A percentile compares a stretch with the other conserved stretches of the same genome.
phyloP scores from a whole-genome alignment of 805 yeast genomes.

The Yamadazyma philogaea region DNA sequence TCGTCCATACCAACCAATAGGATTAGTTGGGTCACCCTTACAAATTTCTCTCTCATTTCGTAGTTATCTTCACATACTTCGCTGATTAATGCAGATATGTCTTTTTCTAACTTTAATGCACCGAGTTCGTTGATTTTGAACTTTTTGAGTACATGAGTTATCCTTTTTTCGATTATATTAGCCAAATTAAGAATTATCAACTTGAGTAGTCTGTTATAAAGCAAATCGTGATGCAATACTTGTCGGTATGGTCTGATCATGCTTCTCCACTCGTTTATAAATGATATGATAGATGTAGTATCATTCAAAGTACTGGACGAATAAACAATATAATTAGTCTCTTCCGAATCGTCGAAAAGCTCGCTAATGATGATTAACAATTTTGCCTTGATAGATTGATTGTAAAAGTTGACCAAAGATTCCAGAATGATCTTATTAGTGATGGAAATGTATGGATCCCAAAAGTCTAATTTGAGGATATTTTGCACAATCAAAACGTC shows the following conservation, averaged over 20 bases:
- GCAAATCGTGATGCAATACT: conserved; percentile 48
- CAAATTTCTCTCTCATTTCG: conserved; percentile 70
- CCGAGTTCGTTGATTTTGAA: conserved; percentile 72
- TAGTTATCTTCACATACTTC: conserved; percentile 72
- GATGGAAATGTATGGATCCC: conserved; percentile 29
- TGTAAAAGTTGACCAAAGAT: conserved; percentile 47
- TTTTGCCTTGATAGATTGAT: conserved; percentile 46
- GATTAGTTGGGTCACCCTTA: conserved; percentile 79
- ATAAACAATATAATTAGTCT: conserved; percentile 29
- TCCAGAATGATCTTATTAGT: conserved; percentile 42
- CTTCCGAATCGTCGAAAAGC: conserved; percentile 35
- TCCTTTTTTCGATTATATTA: conserved; percentile 56
- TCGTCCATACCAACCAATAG: conserved; percentile 81
- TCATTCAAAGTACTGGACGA: conserved; percentile 29
- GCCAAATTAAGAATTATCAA: conserved; percentile 56
- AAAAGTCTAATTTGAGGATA: conserved; percentile 29
- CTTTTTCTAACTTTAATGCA: conserved; percentile 77
- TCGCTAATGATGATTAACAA: conserved; percentile 43
- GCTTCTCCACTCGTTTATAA: conserved; percentile 62
- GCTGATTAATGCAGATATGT: conserved; percentile 68
- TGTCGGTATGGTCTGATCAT: conserved; percentile 64
- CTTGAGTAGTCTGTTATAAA: conserved; percentile 48
- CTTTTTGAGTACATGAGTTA: conserved; percentile 62
- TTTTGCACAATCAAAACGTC: conserved; percentile 31
- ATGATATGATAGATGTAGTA: conserved; percentile 39